These are phyloP conservation scores for Elaeis oleifera DNA, from an alignment of 202 grass and related monocot genomes.

Conservation along the genomic window DNA sequence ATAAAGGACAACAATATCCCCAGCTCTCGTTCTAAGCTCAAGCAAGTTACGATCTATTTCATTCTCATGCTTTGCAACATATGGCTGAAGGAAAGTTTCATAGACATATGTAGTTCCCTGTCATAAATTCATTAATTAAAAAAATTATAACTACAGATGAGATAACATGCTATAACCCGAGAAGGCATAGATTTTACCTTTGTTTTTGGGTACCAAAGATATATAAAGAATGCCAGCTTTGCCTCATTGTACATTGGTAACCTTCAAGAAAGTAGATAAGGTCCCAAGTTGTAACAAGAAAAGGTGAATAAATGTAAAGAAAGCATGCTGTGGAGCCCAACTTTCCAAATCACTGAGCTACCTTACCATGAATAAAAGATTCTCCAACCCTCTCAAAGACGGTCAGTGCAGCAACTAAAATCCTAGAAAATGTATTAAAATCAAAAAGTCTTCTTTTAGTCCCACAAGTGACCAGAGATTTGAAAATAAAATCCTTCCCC, in stretches of 20 bases:
- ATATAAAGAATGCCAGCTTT: constrained; percentile 14
- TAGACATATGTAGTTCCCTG: constrained; percentile 19
- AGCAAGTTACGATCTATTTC: constrained; percentile 23
- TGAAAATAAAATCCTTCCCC: too few relatives aligned
- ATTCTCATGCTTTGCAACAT: constrained; percentile 19
- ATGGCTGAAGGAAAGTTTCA: constrained; percentile 18
- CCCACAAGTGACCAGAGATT: too few relatives aligned
- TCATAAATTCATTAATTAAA: background rate
- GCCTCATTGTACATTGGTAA: constrained; percentile 16
- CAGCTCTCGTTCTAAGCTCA: constrained; percentile 20
- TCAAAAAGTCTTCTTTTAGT: too few relatives aligned
- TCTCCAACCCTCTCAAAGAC: constrained; percentile 18
- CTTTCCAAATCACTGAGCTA: background rate
- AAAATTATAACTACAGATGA: too few relatives aligned
- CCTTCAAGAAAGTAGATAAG: background rate
- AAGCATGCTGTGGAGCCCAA: too few relatives aligned
- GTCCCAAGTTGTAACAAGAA: background rate
- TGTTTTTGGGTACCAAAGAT: constrained; percentile 17
- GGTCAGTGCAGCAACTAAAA: constrained; percentile 13
- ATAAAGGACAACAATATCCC: constrained; percentile 6
- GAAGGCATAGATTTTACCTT: background rate
- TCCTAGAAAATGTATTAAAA: constrained; percentile 1
- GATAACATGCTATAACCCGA: background rate
- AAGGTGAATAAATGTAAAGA: background rate
- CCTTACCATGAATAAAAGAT: constrained; percentile 17